Base-by-base conservation (phyloP, 177 flowering plant genomes). In the Telopea speciosissima region DNA sequence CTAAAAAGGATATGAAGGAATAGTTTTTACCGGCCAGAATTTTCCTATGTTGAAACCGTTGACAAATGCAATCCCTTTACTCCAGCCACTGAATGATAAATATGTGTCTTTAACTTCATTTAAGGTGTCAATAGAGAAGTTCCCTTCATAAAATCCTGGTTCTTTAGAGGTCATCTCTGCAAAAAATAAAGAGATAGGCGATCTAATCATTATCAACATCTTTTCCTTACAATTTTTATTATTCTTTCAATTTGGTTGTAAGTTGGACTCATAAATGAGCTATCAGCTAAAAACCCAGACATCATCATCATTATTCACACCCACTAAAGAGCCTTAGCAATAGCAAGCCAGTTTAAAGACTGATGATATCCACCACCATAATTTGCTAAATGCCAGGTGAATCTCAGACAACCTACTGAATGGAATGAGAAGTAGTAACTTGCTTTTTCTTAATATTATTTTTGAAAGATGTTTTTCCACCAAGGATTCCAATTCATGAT, bases 11-110 rank as follows among this genome's bases (percentile, higher is more conserved):
- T 22, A 58, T 10, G 70, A 13, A 36, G 4, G 17, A 4, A 64
- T 19, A 10, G 28, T 22, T 33, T 17, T 71, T 83, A 94, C 98
- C 83, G 95, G 96, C 97, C 98, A 94, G 75, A 74, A 94, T 86
- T 97, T 85, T 80, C 98, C 98, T 16, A 94, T 59, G 72, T 92
- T 94, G 71, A 90, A 86, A 3, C 81, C 78, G 63, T 94, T 94
- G 68, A 94, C 83, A 70, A 85, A 86, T 62, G 90, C 92, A 76
- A 94, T 36, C 67, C 98, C 98, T 85, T 90, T 94, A 23, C 89
- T 86, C 98, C 98, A 92, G 56, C 96, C 95, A 36, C 63, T 72
- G 73, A 94, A 87, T 49, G 93, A 88, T 49, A 94, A 33, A 75
- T 75, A 94, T 8, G 98, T 87, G 77, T 94, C 98, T 60, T 79